Evolutionary conservation across 345 rosid genomes (phyloP).

Genomic region (Isatis tinctoria): DNA sequence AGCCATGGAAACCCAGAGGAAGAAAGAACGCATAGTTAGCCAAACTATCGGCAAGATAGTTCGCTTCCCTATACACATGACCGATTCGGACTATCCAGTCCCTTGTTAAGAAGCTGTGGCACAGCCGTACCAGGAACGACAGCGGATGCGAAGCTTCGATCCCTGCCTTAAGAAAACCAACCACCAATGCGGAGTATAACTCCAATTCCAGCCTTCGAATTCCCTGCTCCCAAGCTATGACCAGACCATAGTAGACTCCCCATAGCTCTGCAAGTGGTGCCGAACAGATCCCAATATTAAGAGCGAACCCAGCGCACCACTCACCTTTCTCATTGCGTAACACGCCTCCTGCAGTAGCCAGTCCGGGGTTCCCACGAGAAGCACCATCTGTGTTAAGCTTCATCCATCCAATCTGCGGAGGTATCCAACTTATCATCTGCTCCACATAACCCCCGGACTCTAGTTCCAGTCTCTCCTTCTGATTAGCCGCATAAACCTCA

Average conservation of each 20-base stretch:
- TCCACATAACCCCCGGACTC: background rate
- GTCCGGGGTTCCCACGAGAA: background rate
- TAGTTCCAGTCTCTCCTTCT: background rate
- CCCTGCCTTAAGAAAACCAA: background rate
- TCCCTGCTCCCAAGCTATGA: background rate
- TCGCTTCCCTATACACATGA: background rate
- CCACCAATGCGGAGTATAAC: background rate
- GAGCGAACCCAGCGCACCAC: background rate
- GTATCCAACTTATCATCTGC: background rate
- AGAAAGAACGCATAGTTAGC: background rate
- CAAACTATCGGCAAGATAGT: background rate
- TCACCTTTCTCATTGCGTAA: background rate
- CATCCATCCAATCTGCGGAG: background rate
- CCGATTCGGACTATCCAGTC: background rate
- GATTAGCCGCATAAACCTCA: too few relatives aligned
- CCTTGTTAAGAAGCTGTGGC: background rate
- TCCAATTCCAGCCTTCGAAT: background rate
- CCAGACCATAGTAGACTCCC: background rate
- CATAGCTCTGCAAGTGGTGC: background rate
- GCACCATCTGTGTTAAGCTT: background rate
- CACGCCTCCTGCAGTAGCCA: background rate
- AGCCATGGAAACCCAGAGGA: background rate
- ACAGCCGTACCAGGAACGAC: background rate
- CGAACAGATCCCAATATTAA: background rate
- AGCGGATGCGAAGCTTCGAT: background rate